These are phyloP conservation scores for Calocybe indica DNA, from an alignment of 768 basidiomycete species.

Conservation along the genomic window DNA sequence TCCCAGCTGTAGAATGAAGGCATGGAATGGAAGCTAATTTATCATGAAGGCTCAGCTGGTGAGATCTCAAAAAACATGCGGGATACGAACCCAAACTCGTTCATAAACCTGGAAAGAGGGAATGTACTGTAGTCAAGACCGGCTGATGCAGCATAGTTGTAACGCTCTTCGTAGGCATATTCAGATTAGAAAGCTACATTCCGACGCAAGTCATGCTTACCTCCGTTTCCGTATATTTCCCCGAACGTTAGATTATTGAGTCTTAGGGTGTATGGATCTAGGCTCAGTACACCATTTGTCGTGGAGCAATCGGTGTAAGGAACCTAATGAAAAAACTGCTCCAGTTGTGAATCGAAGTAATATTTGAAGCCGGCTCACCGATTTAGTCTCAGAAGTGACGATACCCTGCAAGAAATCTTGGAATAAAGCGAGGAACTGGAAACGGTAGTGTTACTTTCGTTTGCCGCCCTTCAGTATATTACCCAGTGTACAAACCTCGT, in stretches of 20 bases:
- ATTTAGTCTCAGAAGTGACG: conserved; percentile 42
- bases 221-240: conserved; percentile 50
- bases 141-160: conserved; percentile 45
- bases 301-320: conserved; percentile 58
- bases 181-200: background rate
- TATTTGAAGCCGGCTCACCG: conserved; percentile 22
- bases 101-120: conserved; percentile 46
- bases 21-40: conserved; percentile 51
- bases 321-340: conserved; percentile 24
- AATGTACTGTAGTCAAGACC: conserved; percentile 52
- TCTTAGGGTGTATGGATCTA: conserved; percentile 48
- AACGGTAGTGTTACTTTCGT: background rate
- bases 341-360: background rate
- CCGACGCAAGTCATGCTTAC: conserved; percentile 17
- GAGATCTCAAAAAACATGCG: background rate
- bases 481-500: conserved; percentile 28
- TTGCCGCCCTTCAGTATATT: too few relatives aligned
- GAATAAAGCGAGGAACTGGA: conserved; percentile 44
- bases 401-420: conserved; percentile 45
- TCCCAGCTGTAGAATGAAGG: conserved; percentile 59
- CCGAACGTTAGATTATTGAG: conserved; percentile 45
- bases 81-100: conserved; percentile 47
- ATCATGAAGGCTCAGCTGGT: background rate
- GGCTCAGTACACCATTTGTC: conserved; percentile 48
- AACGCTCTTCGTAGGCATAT: conserved; percentile 33